These are phyloP conservation scores for Umbelopsis sp. DNA, from an alignment of 192 early-diverging fungal species.

Conservation along the genomic window DNA sequence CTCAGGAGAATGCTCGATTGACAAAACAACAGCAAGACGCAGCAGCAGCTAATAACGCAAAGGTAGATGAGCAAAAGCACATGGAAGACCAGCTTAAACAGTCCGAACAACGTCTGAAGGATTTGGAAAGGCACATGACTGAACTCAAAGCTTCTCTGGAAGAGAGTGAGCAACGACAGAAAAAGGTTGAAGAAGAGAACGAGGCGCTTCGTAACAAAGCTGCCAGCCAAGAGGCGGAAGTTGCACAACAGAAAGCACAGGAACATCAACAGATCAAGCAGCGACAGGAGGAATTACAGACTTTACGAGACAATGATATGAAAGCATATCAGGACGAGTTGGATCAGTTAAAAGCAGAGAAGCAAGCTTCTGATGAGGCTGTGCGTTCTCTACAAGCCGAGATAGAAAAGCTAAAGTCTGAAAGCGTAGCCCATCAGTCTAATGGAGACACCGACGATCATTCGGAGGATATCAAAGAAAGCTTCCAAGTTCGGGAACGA, in stretches of 20 bases:
- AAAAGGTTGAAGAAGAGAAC: not conserved
- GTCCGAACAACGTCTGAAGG: not conserved
- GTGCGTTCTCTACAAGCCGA: slow-evolving; percentile 26
- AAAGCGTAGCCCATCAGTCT: not conserved
- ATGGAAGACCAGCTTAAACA: slow-evolving; percentile 4
- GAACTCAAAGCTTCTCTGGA: slow-evolving; percentile 42
- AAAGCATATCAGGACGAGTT: slow-evolving; percentile 24
- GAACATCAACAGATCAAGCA: not conserved
- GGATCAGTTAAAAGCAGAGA: slow-evolving; percentile 27
- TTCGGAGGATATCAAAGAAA: slow-evolving; percentile 8
- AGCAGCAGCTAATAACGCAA: not conserved
- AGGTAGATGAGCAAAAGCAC: slow-evolving; percentile 2
- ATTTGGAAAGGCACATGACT: slow-evolving; percentile 18
- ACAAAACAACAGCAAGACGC: slow-evolving; percentile 2
- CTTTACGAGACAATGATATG: not conserved
- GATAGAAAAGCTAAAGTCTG: slow-evolving; percentile 20
- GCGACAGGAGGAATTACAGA: not conserved
- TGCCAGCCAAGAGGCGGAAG: too few relatives aligned
- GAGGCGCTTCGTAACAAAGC: too few relatives aligned
- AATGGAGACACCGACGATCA: not conserved
- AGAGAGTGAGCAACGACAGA: not conserved
- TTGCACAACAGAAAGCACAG: too few relatives aligned
- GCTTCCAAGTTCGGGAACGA: slow-evolving; percentile 24
- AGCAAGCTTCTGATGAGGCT: slow-evolving; percentile 12
- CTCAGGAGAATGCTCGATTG: slow-evolving; percentile 27